Evolutionary conservation across 116 monocot species (phyloP).

Genomic region (Iris pallida): DNA sequence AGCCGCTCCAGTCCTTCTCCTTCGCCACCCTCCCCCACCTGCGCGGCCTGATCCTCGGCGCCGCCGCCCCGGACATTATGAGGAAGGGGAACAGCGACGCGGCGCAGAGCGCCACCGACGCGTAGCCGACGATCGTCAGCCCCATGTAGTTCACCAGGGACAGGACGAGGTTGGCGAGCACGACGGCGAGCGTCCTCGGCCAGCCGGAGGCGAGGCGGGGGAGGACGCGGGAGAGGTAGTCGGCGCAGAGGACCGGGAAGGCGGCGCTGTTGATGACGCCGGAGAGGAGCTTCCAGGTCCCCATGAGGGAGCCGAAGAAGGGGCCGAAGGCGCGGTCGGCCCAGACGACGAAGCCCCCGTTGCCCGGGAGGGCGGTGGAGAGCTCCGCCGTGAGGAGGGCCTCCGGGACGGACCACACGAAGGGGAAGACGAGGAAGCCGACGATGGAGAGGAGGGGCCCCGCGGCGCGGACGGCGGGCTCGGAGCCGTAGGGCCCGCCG

Average conservation of each 20-base stretch:
- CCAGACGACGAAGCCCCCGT: slow-evolving; percentile 93
- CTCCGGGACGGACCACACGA: slow-evolving; percentile 82
- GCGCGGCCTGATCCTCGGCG: slow-evolving; percentile 28
- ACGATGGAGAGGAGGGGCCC: slow-evolving; percentile 72
- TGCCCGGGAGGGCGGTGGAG: slow-evolving; percentile 70
- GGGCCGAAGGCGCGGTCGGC: slow-evolving; percentile 75
- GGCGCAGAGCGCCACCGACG: slow-evolving; percentile 44
- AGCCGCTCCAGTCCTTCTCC: slow-evolving; percentile 60
- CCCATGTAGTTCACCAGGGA: slow-evolving; percentile 76
- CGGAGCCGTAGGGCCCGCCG: slow-evolving; percentile 84
- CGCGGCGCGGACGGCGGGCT: slow-evolving; percentile 64
- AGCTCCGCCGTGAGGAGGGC: slow-evolving; percentile 87
- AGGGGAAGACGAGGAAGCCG: slow-evolving; percentile 79
- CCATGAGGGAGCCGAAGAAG: slow-evolving; percentile 62
- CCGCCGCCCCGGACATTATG: slow-evolving; percentile 38
- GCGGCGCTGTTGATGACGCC: slow-evolving; percentile 88
- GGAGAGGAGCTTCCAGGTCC: slow-evolving; percentile 77
- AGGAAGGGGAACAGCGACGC: slow-evolving; percentile 59
- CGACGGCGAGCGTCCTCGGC: slow-evolving; percentile 19
- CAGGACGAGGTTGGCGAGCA: slow-evolving; percentile 31
- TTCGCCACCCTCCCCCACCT: slow-evolving; percentile 39
- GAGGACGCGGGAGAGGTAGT: slow-evolving; percentile 54
- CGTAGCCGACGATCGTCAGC: slow-evolving; percentile 67
- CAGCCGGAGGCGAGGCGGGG: slow-evolving; percentile 32
- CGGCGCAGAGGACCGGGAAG: slow-evolving; percentile 75